Evolutionary conservation across 176 grass and related monocot genomes (phyloP).

Genomic region (Aegilops tauschii): DNA sequence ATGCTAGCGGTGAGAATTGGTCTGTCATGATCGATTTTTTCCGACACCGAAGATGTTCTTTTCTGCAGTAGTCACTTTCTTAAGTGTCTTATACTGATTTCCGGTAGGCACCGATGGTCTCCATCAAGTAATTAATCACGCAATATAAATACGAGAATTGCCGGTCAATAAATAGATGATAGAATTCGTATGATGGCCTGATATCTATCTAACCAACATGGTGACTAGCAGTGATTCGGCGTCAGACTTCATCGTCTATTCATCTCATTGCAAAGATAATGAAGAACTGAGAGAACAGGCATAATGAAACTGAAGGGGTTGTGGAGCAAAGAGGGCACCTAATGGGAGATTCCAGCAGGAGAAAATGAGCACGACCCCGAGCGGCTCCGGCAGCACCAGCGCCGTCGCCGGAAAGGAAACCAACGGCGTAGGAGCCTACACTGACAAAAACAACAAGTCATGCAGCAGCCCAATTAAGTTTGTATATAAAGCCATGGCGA

Average conservation of each 20-base stretch:
- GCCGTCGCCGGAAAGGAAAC: constrained; percentile 61
- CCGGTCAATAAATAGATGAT: neutral
- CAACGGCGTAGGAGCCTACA: constrained; percentile 47
- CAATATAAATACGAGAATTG: neutral
- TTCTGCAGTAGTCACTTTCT: neutral
- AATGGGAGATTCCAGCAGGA: constrained; percentile 85
- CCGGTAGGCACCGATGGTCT: neutral
- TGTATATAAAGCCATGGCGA: neutral
- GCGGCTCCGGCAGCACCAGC: constrained; percentile 62
- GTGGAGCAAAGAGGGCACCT: constrained; percentile 29
- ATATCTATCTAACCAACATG: neutral
- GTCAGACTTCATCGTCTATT: too few species aligned
- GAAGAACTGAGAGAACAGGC: neutral
- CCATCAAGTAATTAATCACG: neutral
- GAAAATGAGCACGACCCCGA: constrained; percentile 79
- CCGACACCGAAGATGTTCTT: neutral
- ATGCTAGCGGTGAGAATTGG: too few species aligned
- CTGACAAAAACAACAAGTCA: neutral
- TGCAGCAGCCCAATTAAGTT: neutral
- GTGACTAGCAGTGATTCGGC: too few species aligned
- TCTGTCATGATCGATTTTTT: too few species aligned
- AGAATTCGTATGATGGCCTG: neutral
- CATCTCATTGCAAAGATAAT: neutral
- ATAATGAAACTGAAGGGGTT: neutral
- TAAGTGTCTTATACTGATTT: neutral